Conservation (phyloP, 331 rosid species). For the Saraca asoca region DNA sequence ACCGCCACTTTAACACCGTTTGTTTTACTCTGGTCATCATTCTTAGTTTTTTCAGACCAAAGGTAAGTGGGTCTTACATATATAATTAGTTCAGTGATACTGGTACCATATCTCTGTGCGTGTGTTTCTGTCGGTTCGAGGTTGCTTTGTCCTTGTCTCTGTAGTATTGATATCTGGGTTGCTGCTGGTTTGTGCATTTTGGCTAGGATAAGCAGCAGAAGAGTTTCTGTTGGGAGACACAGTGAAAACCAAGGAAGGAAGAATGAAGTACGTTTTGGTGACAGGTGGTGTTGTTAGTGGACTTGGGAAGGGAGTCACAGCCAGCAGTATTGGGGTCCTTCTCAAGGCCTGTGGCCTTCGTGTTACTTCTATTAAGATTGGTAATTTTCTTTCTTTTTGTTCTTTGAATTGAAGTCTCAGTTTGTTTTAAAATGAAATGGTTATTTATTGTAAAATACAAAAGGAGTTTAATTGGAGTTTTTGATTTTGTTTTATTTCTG, state of each 20-base stretch:
- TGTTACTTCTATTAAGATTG: constrained; percentile 85
- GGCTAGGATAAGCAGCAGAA: constrained; percentile 36
- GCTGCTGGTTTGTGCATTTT: constrained; percentile 41
- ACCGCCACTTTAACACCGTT: constrained; percentile 39
- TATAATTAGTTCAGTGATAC: constrained; percentile 34
- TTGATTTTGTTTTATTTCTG: too few relatives aligned
- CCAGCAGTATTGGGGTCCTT: constrained; percentile 81
- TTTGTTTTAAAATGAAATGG: neutral
- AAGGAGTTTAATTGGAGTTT: constrained; percentile 5
- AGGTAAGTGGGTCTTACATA: constrained; percentile 33
- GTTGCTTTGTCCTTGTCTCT: constrained; percentile 25
- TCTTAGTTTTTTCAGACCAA: constrained; percentile 50
- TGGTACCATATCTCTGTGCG: constrained; percentile 26
- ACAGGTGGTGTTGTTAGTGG: constrained; percentile 98
- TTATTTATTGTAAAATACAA: neutral
- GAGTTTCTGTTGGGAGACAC: constrained; percentile 25
- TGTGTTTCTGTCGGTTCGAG: constrained; percentile 22
- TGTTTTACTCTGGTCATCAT: constrained; percentile 45
- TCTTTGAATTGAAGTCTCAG: constrained; percentile 22
- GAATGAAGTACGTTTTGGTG: constrained; percentile 86
- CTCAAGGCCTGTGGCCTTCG: constrained; percentile 88
- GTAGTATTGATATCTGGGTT: constrained; percentile 42
- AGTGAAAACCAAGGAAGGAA: constrained; percentile 7
- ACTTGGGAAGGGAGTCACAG: constrained; percentile 93
- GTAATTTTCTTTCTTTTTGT: constrained; percentile 40